phyloP scores from a whole-genome alignment of 1,139 yeast genomes.

The Meyerozyma carpophila region DNA sequence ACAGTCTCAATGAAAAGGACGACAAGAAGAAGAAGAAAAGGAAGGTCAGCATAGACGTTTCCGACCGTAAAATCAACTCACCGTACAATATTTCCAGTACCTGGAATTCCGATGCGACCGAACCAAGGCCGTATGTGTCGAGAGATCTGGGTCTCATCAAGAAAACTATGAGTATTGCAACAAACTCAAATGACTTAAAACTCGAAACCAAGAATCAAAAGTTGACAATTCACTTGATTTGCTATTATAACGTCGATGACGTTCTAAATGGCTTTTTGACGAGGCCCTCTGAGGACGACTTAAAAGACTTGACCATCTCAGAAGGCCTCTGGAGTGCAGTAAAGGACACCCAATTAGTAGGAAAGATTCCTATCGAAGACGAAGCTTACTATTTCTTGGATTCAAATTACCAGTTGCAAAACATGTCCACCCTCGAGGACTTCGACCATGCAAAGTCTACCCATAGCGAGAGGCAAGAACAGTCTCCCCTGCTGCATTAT shows the following conservation, averaged over 20 bases:
- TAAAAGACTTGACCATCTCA: conserved; percentile 50
- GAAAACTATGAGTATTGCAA: conserved; percentile 68
- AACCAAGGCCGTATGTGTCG: conserved; percentile 33
- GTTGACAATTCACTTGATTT: conserved; percentile 66
- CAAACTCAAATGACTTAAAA: conserved; percentile 31
- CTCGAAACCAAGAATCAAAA: conserved; percentile 22
- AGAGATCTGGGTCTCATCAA: conserved; percentile 76
- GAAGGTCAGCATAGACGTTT: conserved; percentile 15
- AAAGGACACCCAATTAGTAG: conserved; percentile 58
- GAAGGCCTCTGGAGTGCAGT: conserved; percentile 56
- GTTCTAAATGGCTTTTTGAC: conserved; percentile 52
- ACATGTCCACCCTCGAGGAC: conserved; percentile 28
- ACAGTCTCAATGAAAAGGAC: conserved; percentile 31
- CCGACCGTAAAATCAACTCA: background rate
- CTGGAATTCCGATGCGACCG: background rate
- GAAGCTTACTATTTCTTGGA: conserved; percentile 50
- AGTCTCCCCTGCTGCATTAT: background rate
- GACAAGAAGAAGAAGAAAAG: conserved; percentile 29
- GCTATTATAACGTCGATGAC: conserved; percentile 74
- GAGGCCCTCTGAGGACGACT: conserved; percentile 54
- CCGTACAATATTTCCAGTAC: background rate
- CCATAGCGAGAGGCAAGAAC: background rate
- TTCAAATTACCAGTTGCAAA: conserved; percentile 39
- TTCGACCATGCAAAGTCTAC: conserved; percentile 1
- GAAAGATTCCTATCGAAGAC: conserved; percentile 46